A percentile compares a stretch with the other conserved stretches of the same genome.
Conservation (phyloP, 345 rosid species). For the Heritiera fomes region DNA sequence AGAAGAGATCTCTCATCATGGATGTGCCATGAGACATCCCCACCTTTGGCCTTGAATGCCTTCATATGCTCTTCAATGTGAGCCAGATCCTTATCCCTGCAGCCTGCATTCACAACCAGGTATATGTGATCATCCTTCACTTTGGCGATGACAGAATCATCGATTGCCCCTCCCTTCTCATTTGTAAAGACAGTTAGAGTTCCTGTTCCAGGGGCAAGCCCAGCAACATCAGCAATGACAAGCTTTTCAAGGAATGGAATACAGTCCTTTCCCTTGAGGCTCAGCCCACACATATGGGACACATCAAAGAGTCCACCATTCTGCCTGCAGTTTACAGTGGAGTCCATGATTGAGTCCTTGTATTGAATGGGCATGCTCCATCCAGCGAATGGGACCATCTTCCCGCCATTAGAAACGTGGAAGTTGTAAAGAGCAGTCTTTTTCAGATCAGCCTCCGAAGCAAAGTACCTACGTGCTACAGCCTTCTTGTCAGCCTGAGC, state of each 20-base stretch:
- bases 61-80: constrained; percentile 96
- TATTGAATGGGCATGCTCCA: constrained; percentile 99
- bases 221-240: constrained; percentile 94
- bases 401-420: constrained; percentile 78
- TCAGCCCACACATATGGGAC: constrained; percentile 95
- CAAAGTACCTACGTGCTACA: constrained; percentile 62
- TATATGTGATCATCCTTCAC: constrained; percentile 79
- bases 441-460: constrained; percentile 79
- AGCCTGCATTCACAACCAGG: constrained; percentile 97
- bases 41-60: constrained; percentile 86
- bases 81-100: constrained; percentile 97
- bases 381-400: constrained; percentile 99
- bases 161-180: constrained; percentile 94
- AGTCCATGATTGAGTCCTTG: constrained; percentile 97
- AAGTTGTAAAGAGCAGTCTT: constrained; percentile 89
- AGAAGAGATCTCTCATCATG: constrained; percentile 99
- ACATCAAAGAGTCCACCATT: constrained; percentile 94
- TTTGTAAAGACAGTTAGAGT: constrained; percentile 90
- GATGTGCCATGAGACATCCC: constrained; percentile 94
- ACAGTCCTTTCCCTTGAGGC: constrained; percentile 91
- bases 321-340: constrained; percentile 85
- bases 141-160: constrained; percentile 94
- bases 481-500: constrained; percentile 73
- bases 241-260: constrained; percentile 88
- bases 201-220: constrained; percentile 77